These are phyloP conservation scores for Seminavis robusta DNA, from an alignment of 108 stramenopile genomes.

Conservation along the genomic window DNA sequence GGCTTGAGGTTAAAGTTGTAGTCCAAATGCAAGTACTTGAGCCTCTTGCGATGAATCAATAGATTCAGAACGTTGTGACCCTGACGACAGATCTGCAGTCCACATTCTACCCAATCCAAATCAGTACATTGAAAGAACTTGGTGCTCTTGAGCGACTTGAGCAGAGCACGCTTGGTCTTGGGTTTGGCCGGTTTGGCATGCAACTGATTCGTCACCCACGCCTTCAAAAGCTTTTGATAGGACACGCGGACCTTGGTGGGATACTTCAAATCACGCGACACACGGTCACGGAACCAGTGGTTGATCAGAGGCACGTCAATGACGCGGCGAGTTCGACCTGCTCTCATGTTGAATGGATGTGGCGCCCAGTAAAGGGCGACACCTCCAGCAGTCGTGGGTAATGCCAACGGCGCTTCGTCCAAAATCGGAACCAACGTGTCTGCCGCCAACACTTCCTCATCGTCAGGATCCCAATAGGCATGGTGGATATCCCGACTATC, in stretches of 20 bases:
- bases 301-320: conserved; percentile 97
- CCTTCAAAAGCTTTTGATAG: conserved; percentile 98
- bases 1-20: conserved; percentile 99
- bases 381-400: conserved; percentile 76
- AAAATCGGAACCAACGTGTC: conserved; percentile 54
- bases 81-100: conserved; percentile 96
- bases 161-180: conserved; percentile 89
- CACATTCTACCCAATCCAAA: conserved; percentile 99
- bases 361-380: conserved; percentile 97
- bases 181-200: conserved; percentile 87
- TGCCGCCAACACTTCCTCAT: conserved; percentile 44
- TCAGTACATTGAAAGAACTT: conserved; percentile 99
- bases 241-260: conserved; percentile 98
- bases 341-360: conserved; percentile 91
- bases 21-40: conserved; percentile 99
- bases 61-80: conserved; percentile 99
- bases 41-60: conserved; percentile 97
- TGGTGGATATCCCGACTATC: too few relatives aligned
- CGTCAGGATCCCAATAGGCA: conserved; percentile 38
- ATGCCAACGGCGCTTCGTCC: conserved; percentile 53
- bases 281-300: conserved; percentile 90
- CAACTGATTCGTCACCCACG: conserved; percentile 95
- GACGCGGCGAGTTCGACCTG: conserved; percentile 91
- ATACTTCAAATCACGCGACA: conserved; percentile 86
- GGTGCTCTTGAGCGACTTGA: conserved; percentile 96